phyloP scores from a whole-genome alignment of 2,329 filamentous ascomycete species.

The Beauveria bassiana region DNA sequence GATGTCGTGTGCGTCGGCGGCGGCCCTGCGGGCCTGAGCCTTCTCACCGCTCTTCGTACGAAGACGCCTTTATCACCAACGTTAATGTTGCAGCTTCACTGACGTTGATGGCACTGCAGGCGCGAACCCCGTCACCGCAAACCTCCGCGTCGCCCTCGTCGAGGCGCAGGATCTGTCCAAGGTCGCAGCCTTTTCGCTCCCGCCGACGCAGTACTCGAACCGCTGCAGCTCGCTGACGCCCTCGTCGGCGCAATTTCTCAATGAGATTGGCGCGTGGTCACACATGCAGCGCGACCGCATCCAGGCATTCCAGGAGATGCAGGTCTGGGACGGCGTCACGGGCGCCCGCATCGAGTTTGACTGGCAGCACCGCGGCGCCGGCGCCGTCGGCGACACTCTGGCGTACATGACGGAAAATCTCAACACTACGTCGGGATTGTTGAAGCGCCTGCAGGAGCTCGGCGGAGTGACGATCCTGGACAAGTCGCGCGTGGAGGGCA shows the following conservation, averaged over 20 bases:
- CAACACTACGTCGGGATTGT: constrained; percentile 74
- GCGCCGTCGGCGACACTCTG: constrained; percentile 50
- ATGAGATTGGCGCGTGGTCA: constrained; percentile 77
- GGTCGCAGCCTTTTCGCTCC: constrained; percentile 57
- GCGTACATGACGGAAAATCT: constrained; percentile 96
- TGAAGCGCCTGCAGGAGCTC: constrained; percentile 63
- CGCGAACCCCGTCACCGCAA: constrained; percentile 64
- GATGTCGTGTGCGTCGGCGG: constrained; percentile 90
- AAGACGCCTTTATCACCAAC: neutral
- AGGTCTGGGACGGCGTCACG: constrained; percentile 94
- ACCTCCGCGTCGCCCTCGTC: constrained; percentile 78
- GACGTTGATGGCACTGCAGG: constrained; percentile 38
- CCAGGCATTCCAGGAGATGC: constrained; percentile 91
- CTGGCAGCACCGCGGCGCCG: constrained; percentile 43
- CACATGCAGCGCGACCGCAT: constrained; percentile 66
- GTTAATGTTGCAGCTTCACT: too few species aligned
- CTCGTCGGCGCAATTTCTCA: constrained; percentile 73
- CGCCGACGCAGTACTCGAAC: constrained; percentile 72
- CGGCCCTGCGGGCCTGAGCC: constrained; percentile 79
- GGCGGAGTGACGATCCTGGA: constrained; percentile 65
- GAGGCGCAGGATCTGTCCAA: constrained; percentile 80
- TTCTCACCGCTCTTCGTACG: constrained; percentile 69
- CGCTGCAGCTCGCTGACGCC: constrained; percentile 93
- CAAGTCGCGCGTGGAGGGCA: constrained; percentile 69
- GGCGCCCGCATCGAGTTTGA: constrained; percentile 86